phyloP scores from a whole-genome alignment of 768 basidiomycete species.

The Suillus cothurnatus region DNA sequence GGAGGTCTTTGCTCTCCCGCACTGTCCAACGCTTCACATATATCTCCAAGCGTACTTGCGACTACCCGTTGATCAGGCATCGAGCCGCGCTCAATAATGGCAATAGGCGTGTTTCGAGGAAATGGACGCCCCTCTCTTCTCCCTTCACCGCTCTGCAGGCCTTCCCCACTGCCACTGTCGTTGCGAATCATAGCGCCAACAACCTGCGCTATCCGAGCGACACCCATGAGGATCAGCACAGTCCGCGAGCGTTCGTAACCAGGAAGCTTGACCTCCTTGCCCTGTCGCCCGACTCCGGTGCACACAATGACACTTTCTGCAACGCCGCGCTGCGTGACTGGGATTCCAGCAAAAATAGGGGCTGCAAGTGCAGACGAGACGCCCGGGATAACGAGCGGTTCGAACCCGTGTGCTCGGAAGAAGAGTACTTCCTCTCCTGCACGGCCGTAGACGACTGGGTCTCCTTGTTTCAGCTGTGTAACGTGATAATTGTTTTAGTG shows the following conservation, averaged over 20 bases:
- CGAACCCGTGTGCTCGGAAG: constrained; percentile 85
- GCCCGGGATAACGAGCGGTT: constrained; percentile 86
- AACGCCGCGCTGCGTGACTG: constrained; percentile 94
- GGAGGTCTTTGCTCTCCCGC: constrained; percentile 89
- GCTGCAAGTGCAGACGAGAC: constrained; percentile 89
- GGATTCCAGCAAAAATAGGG: constrained; percentile 87
- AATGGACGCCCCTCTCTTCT: constrained; percentile 61
- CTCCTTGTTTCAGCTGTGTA: constrained; percentile 90
- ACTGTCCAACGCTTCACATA: constrained; percentile 70
- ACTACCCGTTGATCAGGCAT: constrained; percentile 91
- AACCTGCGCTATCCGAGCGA: constrained; percentile 79
- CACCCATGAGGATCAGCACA: constrained; percentile 91
- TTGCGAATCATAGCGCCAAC: constrained; percentile 54
- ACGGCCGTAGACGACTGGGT: constrained; percentile 93
- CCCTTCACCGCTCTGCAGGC: constrained; percentile 34
- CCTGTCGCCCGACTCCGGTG: constrained; percentile 90
- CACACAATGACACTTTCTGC: constrained; percentile 89
- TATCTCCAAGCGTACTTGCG: constrained; percentile 71
- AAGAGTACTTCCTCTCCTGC: constrained; percentile 94
- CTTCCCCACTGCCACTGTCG: constrained; percentile 14
- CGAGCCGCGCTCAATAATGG: constrained; percentile 93
- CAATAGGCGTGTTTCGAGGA: constrained; percentile 79
- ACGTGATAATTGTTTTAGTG: not conserved
- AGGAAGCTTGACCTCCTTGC: constrained; percentile 82
- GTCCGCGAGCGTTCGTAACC: constrained; percentile 84